Percentiles rank a stretch among this genome's conserved stretches.
Conservation (phyloP, 176 grass and related monocot genomes). For the Sorghum bicolor region DNA sequence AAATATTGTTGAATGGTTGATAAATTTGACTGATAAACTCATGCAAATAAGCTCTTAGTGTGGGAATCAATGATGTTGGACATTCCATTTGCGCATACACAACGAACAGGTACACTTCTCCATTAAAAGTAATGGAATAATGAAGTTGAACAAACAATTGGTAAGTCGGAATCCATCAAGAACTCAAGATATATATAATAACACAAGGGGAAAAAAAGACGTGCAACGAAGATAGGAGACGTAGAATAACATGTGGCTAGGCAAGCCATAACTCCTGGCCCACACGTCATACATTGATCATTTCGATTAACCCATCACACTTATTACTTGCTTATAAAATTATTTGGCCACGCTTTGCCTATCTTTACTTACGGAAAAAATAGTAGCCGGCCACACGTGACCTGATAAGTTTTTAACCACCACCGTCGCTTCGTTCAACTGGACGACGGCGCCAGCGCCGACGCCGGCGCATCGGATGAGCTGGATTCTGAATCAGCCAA, state of each 20-base stretch:
- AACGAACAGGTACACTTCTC: background rate
- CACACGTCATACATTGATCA: background rate
- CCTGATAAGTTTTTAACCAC: background rate
- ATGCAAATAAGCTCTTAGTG: too few relatives aligned
- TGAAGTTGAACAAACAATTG: background rate
- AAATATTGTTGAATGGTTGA: too few relatives aligned
- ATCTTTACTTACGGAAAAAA: background rate
- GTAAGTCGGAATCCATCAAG: background rate
- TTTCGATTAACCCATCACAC: background rate
- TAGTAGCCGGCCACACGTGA: too few relatives aligned
- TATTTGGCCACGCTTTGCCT: background rate
- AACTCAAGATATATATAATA: background rate
- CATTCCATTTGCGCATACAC: background rate
- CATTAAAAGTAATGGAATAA: background rate
- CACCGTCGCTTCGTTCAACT: background rate
- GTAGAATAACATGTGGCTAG: too few relatives aligned
- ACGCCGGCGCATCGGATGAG: background rate
- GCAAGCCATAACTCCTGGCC: too few relatives aligned
- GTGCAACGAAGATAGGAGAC: background rate
- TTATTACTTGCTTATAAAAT: background rate
- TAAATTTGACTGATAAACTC: too few relatives aligned
- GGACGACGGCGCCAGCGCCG: background rate
- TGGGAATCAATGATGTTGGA: background rate
- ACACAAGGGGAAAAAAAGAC: background rate
- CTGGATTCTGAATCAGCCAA: background rate